Evolutionary conservation across 176 grass and related monocot species (phyloP).

Genomic region (Microstegium vimineum): DNA sequence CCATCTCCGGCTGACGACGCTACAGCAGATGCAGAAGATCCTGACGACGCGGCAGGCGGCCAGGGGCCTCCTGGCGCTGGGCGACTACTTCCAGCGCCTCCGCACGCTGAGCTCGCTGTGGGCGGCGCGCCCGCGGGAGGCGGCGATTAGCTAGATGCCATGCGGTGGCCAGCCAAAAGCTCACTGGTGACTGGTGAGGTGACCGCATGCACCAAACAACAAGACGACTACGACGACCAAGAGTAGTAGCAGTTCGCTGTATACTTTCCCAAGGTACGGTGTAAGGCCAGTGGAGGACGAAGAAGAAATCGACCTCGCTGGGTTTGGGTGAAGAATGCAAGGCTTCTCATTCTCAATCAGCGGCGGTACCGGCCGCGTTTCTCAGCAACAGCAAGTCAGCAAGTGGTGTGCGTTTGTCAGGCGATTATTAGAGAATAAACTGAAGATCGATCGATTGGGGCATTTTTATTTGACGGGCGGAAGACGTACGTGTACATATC

Average conservation of each 20-base stretch:
- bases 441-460: neutral
- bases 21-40: constrained; percentile 76
- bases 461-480: neutral
- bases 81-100: constrained; percentile 89
- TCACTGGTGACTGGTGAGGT: neutral
- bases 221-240: neutral
- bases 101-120: constrained; percentile 75
- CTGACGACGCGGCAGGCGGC: constrained; percentile 78
- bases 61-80: constrained; percentile 64
- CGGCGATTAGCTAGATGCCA: constrained; percentile 37
- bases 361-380: neutral
- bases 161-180: neutral
- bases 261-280: constrained; percentile 12
- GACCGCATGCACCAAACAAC: neutral
- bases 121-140: constrained; percentile 56
- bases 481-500: constrained; percentile 46
- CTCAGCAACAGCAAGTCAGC: neutral
- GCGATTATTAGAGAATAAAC: constrained; percentile 27
- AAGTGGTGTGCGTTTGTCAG: constrained; percentile 15
- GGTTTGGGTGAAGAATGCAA: neutral
- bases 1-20: constrained; percentile 54
- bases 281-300: constrained; percentile 11
- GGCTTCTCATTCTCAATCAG: neutral
- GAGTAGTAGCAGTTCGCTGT: constrained; percentile 29
- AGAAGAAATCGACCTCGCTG: constrained; percentile 27